Evolutionary conservation across 2,329 filamentous ascomycete species (phyloP), one percentile per base, ranked within the genome.

Genomic region (Fusarium sp.): DNA sequence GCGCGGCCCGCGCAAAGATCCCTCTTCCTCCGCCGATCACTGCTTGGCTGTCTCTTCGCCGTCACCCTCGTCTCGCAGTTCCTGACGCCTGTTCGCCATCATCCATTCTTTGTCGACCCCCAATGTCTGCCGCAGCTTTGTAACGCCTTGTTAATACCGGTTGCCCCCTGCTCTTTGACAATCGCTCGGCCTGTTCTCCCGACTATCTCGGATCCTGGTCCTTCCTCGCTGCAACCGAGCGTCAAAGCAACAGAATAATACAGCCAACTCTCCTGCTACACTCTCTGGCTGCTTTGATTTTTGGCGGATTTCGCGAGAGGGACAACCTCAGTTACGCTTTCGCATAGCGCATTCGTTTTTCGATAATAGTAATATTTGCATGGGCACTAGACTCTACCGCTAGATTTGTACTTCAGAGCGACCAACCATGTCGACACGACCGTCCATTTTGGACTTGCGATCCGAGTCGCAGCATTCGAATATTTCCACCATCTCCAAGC

Each of bases 391-490:
- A 43, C 50, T 45, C 33, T 14, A 39, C 64, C 65, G 63, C 31
- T 69, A 74, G 68, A 70, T 59, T 61, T 68, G 64, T 50, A 60
- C 33, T 57, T 58, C 27, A 35, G 14, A 75, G 29, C 60, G 54
- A 77, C 68, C 66, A 77, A 83, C 64, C 65, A 92, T 92, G 89
- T 82, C 86, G 64, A 83, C 85, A 77, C 87, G 90, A 75, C 91
- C 91, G 41, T 86, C 86, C 68, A 85, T 89, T 72, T 85, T 92
- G 79, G 90, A 93, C 78, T 81, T 90, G 76, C 88, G 90, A 80
- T 87, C 89, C 65, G 84, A 87, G 68, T 91, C 91, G 41, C 85
- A 88, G 61, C 83, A 86, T 29, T 89, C 89, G 18, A 82, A 83
- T 64, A 73, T 80, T 24, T 85, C 85, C 59, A 77, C 84, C 13